phyloP scores from a whole-genome alignment of 805 yeast genomes.

The Groenewaldozyma salmanticensis region DNA sequence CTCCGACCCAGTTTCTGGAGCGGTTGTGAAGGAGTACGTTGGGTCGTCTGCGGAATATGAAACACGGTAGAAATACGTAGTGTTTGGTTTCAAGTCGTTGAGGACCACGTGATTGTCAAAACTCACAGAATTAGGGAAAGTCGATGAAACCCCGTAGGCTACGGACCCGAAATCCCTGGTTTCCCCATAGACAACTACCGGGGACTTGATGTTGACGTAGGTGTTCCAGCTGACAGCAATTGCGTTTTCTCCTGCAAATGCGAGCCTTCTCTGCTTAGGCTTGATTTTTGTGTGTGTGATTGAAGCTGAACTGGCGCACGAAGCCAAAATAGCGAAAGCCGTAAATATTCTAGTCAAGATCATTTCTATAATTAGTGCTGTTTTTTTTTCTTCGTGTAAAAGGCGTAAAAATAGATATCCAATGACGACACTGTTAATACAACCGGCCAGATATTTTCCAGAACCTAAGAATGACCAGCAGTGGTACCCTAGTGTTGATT shows the following conservation, averaged over 20 bases:
- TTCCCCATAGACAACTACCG: constrained; percentile 21
- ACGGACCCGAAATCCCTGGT: constrained; percentile 7
- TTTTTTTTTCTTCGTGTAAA: background rate
- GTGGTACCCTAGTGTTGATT: too few relatives aligned
- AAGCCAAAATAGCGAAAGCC: background rate
- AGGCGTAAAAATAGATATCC: too few relatives aligned
- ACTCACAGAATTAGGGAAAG: constrained; percentile 18
- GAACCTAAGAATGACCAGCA: too few relatives aligned
- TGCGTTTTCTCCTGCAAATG: constrained; percentile 6
- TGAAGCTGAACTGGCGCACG: background rate
- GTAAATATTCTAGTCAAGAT: background rate
- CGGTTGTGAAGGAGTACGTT: constrained; percentile 12
- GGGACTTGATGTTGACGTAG: constrained; percentile 12
- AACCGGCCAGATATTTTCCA: too few relatives aligned
- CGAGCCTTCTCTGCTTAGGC: constrained; percentile 8
- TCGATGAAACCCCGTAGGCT: constrained; percentile 10
- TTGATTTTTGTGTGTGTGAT: background rate
- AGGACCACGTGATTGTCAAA: constrained; percentile 20
- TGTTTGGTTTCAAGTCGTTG: constrained; percentile 18
- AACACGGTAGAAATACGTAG: constrained; percentile 23
- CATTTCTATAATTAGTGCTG: background rate
- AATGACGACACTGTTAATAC: too few relatives aligned
- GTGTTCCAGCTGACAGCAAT: constrained; percentile 25
- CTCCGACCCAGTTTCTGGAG: constrained; percentile 9
- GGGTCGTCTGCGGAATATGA: constrained; percentile 10